These are phyloP conservation scores for Choiromyces venosus DNA, from an alignment of 495 filamentous ascomycete genomes.

Conservation along the genomic window DNA sequence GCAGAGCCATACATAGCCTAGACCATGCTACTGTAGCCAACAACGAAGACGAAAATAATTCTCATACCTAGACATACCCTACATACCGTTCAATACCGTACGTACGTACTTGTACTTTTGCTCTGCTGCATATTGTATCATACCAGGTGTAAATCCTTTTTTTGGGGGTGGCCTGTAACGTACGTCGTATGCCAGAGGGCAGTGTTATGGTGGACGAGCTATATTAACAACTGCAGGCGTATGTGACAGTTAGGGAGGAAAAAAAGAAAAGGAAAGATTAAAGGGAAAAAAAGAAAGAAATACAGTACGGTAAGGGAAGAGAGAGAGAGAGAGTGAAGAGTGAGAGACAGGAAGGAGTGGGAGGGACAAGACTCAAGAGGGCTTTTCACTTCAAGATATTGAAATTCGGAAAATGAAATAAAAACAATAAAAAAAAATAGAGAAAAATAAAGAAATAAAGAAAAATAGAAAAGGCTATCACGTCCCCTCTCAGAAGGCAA, in stretches of 20 bases:
- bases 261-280: conserved; percentile 33
- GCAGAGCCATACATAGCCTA: not conserved
- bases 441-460: conserved; percentile 23
- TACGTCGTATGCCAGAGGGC: not conserved
- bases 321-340: not conserved
- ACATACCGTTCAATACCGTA: too few relatives aligned
- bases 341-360: not conserved
- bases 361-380: not conserved
- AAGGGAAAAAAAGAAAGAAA: conserved; percentile 24
- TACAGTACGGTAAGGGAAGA: not conserved
- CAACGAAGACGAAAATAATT: conserved; percentile 31
- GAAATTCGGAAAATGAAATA: not conserved
- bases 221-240: not conserved
- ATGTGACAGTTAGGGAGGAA: conserved; percentile 25
- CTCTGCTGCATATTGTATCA: not conserved
- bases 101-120: not conserved
- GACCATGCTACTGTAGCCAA: not conserved
- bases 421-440: too few relatives aligned
- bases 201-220: not conserved
- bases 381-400: not conserved
- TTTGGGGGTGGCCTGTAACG: not conserved
- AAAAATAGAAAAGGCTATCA: conserved; percentile 28
- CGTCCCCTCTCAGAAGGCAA: not conserved
- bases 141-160: not conserved
- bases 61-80: conserved; percentile 12